phyloP scores from a whole-genome alignment of 441 rosid genomes.

The Kokia cookei region DNA sequence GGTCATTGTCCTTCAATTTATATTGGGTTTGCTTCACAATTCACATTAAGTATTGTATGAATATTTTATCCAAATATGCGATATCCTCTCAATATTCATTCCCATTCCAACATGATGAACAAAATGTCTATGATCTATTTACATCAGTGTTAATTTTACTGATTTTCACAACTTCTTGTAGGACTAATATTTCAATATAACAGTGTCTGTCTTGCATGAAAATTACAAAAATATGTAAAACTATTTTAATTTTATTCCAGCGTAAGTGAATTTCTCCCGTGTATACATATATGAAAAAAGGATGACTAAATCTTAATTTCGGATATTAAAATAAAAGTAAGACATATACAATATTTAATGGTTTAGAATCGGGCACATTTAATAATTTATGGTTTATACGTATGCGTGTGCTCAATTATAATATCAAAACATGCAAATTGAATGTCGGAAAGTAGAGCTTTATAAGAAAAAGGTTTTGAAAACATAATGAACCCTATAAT shows the following conservation, averaged over 20 bases:
- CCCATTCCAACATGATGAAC: background rate
- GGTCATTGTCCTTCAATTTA: background rate
- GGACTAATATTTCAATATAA: no score
- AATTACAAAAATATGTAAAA: background rate
- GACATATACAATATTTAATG: no score
- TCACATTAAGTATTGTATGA: background rate
- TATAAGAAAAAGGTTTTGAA: background rate
- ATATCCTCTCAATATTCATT: background rate
- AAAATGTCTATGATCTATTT: background rate
- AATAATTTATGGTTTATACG: background rate
- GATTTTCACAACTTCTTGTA: no score
- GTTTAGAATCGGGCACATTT: background rate
- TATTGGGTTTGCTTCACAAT: background rate
- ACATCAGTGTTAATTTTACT: no score
- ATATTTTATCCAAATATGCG: background rate
- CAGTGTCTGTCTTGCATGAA: background rate
- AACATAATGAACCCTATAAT: conserved; percentile 12
- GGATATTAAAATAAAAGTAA: no score
- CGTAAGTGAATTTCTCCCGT: no score
- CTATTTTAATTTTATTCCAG: no score
- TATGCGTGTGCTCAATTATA: background rate
- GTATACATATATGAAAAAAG: no score
- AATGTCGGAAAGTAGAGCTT: conserved; percentile 13
- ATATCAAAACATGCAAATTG: background rate
- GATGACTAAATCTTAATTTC: background rate